These are phyloP conservation scores for Aspergillus ibericus DNA, from an alignment of 2,329 filamentous ascomycete species.

Conservation along the genomic window DNA sequence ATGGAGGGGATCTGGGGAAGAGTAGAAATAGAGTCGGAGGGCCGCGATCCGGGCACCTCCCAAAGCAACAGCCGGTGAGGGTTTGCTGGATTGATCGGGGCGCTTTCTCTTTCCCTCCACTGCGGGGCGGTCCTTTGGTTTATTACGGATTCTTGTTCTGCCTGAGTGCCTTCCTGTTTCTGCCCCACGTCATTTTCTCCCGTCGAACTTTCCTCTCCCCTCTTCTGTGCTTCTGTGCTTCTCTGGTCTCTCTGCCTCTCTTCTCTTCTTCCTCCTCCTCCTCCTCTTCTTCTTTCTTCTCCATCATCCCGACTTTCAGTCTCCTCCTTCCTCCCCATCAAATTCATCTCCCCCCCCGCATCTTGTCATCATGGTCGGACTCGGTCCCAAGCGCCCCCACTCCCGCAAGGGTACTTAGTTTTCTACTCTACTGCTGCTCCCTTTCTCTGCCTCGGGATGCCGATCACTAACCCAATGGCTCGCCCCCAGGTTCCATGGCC, in stretches of 20 bases:
- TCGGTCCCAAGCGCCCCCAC: conserved; percentile 63
- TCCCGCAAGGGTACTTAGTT: conserved; percentile 70
- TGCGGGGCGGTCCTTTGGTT: not conserved
- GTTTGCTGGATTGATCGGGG: too few relatives aligned
- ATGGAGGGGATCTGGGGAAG: not conserved
- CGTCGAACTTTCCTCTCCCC: not conserved
- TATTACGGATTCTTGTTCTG: not conserved
- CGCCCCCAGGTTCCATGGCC: conserved; percentile 72
- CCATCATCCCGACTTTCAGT: conserved; percentile 11
- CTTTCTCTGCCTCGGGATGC: not conserved
- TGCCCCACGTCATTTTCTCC: conserved; percentile 7
- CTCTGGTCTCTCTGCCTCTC: conserved; percentile 1
- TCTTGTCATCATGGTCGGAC: conserved; percentile 58
- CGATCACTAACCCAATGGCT: conserved; percentile 6
- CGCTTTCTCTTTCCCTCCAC: too few relatives aligned
- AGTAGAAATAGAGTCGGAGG: not conserved
- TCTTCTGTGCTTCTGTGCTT: conserved; percentile 12
- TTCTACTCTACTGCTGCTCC: not conserved
- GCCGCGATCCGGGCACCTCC: not conserved
- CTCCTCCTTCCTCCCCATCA: conserved; percentile 1
- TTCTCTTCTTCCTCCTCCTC: not conserved
- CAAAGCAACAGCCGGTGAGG: conserved; percentile 16
- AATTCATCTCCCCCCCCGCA: not conserved
- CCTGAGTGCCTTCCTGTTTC: conserved; percentile 1
- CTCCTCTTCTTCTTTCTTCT: not conserved